A percentile compares a stretch with the other conserved stretches of the same genome.
Conservation (phyloP, 805 yeast species). For the Wickerhamomyces tratensis region DNA sequence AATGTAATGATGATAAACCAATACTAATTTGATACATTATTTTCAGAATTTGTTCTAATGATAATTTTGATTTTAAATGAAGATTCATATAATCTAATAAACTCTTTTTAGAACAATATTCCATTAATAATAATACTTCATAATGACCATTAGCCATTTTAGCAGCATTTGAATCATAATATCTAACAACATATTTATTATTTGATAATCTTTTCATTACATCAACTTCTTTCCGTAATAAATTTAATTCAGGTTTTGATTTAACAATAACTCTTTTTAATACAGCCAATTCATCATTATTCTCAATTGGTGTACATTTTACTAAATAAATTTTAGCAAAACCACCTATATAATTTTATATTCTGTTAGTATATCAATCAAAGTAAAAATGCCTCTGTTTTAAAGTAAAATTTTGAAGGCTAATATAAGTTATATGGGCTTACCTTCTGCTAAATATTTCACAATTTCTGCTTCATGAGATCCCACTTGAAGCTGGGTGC, state of each 20-base stretch:
- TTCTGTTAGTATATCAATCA: not conserved
- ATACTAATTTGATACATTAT: slow-evolving; percentile 76
- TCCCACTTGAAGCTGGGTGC: slow-evolving; percentile 52
- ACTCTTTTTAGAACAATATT: slow-evolving; percentile 79
- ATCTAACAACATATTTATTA: slow-evolving; percentile 52
- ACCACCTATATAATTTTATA: slow-evolving; percentile 35
- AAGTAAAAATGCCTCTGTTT: not conserved
- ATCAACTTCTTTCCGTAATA: slow-evolving; percentile 65
- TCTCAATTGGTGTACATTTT: slow-evolving; percentile 36
- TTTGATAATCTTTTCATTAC: slow-evolving; percentile 58
- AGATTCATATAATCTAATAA: slow-evolving; percentile 88
- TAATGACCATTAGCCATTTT: slow-evolving; percentile 44
- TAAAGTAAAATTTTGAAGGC: too few species aligned
- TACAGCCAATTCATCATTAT: slow-evolving; percentile 45
- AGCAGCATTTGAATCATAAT: slow-evolving; percentile 72
- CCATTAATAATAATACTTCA: slow-evolving; percentile 91
- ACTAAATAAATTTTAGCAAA: slow-evolving; percentile 75
- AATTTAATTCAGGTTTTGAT: slow-evolving; percentile 56
- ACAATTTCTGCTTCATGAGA: slow-evolving; percentile 44
- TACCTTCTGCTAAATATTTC: slow-evolving; percentile 55
- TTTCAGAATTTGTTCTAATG: slow-evolving; percentile 66
- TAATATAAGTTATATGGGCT: slow-evolving; percentile 3
- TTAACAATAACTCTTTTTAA: slow-evolving; percentile 68
- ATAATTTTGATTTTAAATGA: slow-evolving; percentile 66
- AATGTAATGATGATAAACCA: slow-evolving; percentile 84